Base-by-base conservation (phyloP, 169 alveolate species). In the Eimeria zaria region DNA sequence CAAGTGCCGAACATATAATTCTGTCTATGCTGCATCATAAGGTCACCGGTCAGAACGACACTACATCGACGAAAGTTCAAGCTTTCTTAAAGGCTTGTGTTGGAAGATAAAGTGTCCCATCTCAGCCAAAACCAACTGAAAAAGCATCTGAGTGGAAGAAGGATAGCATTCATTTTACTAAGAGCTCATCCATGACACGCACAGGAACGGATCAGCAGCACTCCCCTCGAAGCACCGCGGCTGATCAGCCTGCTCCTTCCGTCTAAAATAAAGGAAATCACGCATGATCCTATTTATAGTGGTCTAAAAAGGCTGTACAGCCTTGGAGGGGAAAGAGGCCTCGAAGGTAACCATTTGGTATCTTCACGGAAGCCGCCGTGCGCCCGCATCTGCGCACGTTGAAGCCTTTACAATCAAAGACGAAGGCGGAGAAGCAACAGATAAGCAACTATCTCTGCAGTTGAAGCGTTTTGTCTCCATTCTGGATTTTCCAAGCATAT, bases 311-410 rank as follows among this genome's bases (percentile, higher is more conserved):
- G 30, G 33, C 41, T 22, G 48, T 48, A 55, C 36, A 58, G 20
- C 55, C 18, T 4, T 14, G 55, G 53, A 30, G 51, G 58, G 78
- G 39, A 73, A 55, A 24, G 33, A 41, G 58, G 58, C 74, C 71
- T 30, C 36, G 91, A 84, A 55, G 74, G 39, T 73, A 36, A 39
- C 78, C 55, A 73, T 73, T 73, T 73, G 83, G 83, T 73, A 73
- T 39, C 83, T 36, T n/a, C 74, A 84, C 41, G 74, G 91, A 84
- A 84, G 91, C 91, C 78, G 78, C 60, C 91, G 91, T 84, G 91
- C 91, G 76, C 74, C 74, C 78, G 91, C 91, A 84, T 84, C 91
- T 84, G 69, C 36, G 74, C 91, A 58, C 41, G 58, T 60, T 18
- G 22, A 84, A 51, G 51, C 39, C 91, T 27, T 30, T 46, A 46